phyloP scores from a whole-genome alignment of 495 filamentous ascomycete genomes.

The Hyphodiscus hymeniophilus region DNA sequence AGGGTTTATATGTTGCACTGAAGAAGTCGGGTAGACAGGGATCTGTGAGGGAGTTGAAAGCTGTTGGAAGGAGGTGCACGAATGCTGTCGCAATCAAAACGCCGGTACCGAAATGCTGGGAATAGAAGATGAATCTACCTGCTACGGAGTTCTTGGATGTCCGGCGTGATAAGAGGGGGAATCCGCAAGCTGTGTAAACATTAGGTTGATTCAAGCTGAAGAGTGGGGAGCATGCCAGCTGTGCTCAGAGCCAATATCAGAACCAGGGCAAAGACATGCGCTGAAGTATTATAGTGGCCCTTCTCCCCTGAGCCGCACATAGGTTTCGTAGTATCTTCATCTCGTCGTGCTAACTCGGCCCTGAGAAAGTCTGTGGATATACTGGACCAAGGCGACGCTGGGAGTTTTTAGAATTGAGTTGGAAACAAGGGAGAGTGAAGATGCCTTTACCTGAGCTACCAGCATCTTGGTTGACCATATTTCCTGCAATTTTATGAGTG shows the following conservation, averaged over 20 bases:
- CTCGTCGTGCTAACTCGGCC: slow-evolving; percentile 42
- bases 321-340: slow-evolving; percentile 32
- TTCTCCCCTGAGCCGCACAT: slow-evolving; percentile 53
- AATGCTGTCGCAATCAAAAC: slow-evolving; percentile 87
- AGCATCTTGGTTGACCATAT: slow-evolving; percentile 9
- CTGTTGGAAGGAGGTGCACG: slow-evolving; percentile 76
- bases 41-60: slow-evolving; percentile 72
- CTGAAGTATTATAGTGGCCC: slow-evolving; percentile 55
- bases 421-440: too few species aligned
- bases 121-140: slow-evolving; percentile 55
- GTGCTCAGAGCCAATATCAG: slow-evolving; percentile 66
- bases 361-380: slow-evolving; percentile 42
- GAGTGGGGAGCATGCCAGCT: slow-evolving; percentile 41
- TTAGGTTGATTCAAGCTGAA: neutral
- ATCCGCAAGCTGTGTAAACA: slow-evolving; percentile 41
- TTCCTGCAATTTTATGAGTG: slow-evolving; percentile 1
- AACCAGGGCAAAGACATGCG: slow-evolving; percentile 72
- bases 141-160: slow-evolving; percentile 32
- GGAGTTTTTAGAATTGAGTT: neutral
- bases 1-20: slow-evolving; percentile 63
- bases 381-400: slow-evolving; percentile 31
- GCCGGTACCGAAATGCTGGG: slow-evolving; percentile 79
- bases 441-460: slow-evolving; percentile 1
- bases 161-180: slow-evolving; percentile 49
- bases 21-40: slow-evolving; percentile 70